These are phyloP conservation scores for Suillus hirtellus DNA, from an alignment of 768 basidiomycete species.

Conservation along the genomic window DNA sequence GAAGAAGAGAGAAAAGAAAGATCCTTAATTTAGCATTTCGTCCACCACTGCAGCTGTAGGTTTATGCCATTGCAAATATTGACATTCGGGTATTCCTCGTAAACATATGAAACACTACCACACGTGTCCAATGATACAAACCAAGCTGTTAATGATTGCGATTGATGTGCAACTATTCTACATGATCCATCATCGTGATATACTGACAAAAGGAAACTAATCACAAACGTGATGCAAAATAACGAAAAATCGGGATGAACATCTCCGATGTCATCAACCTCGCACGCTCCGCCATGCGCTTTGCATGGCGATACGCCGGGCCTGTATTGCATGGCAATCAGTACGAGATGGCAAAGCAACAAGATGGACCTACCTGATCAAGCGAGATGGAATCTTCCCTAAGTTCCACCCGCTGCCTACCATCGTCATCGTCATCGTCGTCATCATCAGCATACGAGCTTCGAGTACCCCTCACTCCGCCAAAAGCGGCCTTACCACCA, in stretches of 20 bases:
- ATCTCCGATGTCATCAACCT: conserved; percentile 37
- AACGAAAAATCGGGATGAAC: not conserved
- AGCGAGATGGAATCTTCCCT: conserved; percentile 85
- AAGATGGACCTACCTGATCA: conserved; percentile 69
- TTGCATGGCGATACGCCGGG: conserved; percentile 83
- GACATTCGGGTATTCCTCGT: not conserved
- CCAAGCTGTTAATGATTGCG: conserved; percentile 7
- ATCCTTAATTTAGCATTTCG: not conserved
- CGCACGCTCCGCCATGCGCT: conserved; percentile 82
- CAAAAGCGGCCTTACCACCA: conserved; percentile 83
- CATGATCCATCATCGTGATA: conserved; percentile 17
- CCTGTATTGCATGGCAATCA: conserved; percentile 41
- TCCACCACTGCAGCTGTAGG: not conserved
- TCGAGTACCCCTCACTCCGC: conserved; percentile 59
- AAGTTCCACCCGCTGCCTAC: conserved; percentile 73
- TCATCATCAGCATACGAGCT: conserved; percentile 61
- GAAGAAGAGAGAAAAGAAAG: not conserved
- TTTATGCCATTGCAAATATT: not conserved
- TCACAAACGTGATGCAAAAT: not conserved
- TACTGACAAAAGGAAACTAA: not conserved
- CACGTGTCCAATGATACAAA: conserved; percentile 8
- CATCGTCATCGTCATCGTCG: conserved; percentile 65
- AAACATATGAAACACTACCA: not conserved
- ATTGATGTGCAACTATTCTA: conserved; percentile 13
- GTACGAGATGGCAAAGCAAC: conserved; percentile 6